phyloP scores from a whole-genome alignment of 1,284 basidiomycete genomes.

The Fomitopsis palustris region DNA sequence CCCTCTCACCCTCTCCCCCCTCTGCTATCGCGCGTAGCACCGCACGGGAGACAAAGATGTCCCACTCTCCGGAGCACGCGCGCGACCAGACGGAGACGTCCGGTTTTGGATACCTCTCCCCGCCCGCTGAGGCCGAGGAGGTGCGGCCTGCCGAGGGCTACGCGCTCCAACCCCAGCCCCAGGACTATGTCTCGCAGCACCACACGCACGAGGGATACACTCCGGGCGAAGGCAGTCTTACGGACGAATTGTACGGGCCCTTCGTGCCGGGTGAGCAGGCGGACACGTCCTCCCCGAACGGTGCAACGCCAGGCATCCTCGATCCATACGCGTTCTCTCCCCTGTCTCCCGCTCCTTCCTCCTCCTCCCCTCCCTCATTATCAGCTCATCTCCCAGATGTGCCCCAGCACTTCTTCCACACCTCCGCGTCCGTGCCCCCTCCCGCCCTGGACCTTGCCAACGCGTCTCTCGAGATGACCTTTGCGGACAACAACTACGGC shows the following conservation, averaged over 20 bases:
- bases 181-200: slow-evolving; percentile 27
- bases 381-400: slow-evolving; percentile 12
- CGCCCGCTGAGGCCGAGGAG: slow-evolving; percentile 33
- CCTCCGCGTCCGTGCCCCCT: slow-evolving; percentile 20
- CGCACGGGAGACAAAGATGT: slow-evolving; percentile 11
- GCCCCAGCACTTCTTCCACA: slow-evolving; percentile 17
- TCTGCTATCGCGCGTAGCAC: slow-evolving; percentile 1
- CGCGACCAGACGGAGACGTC: slow-evolving; percentile 18
- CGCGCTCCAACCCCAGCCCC: slow-evolving; percentile 35
- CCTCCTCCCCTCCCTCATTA: slow-evolving; percentile 17
- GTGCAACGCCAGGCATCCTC: slow-evolving; percentile 13
- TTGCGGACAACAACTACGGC: background rate
- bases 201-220: slow-evolving; percentile 25
- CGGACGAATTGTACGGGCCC: slow-evolving; percentile 18
- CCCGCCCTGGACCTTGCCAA: slow-evolving; percentile 24
- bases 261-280: slow-evolving; percentile 10
- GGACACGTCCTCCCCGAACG: slow-evolving; percentile 10
- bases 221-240: slow-evolving; percentile 14
- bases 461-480: slow-evolving; percentile 25
- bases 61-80: slow-evolving; percentile 11
- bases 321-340: slow-evolving; percentile 8
- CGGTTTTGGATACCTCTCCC: slow-evolving; percentile 30
- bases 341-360: slow-evolving; percentile 12
- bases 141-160: slow-evolving; percentile 39
- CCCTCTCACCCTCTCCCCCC: slow-evolving; percentile 10